Conservation (phyloP, 2,329 filamentous ascomycete species). For the Nemania serpens region DNA sequence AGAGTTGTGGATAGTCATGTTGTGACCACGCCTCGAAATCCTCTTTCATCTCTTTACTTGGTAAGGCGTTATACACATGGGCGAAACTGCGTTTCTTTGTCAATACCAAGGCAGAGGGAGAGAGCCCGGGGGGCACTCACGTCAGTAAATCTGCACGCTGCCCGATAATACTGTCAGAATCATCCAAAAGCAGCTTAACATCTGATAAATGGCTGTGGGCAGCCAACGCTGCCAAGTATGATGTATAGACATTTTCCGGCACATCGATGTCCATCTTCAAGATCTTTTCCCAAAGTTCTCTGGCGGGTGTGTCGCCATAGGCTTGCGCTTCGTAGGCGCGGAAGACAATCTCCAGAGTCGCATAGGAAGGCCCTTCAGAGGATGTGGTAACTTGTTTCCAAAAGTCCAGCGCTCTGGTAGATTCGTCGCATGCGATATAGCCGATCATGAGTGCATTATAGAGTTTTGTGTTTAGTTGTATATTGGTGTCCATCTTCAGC, state of each 20-base stretch:
- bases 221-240: slow-evolving; percentile 77
- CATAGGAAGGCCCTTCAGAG: slow-evolving; percentile 83
- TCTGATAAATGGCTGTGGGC: slow-evolving; percentile 73
- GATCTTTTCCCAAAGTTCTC: slow-evolving; percentile 73
- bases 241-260: slow-evolving; percentile 72
- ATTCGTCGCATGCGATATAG: slow-evolving; percentile 71
- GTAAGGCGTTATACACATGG: slow-evolving; percentile 75
- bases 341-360: slow-evolving; percentile 80
- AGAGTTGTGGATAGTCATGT: slow-evolving; percentile 68
- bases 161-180: slow-evolving; percentile 67
- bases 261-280: slow-evolving; percentile 78
- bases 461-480: slow-evolving; percentile 76
- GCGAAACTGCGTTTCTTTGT: slow-evolving; percentile 58
- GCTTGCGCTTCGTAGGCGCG: slow-evolving; percentile 71
- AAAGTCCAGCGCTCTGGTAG: slow-evolving; percentile 71
- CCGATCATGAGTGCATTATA: slow-evolving; percentile 88
- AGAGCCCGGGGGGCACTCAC: slow-evolving; percentile 31
- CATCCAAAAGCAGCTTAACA: slow-evolving; percentile 67
- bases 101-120: slow-evolving; percentile 16
- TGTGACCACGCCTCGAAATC: slow-evolving; percentile 77
- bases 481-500: slow-evolving; percentile 85
- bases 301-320: slow-evolving; percentile 62
- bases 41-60: slow-evolving; percentile 66
- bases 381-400: slow-evolving; percentile 85
- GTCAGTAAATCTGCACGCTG: slow-evolving; percentile 33